These are phyloP conservation scores for Monosporascus sp. DNA, from an alignment of 2,329 filamentous ascomycete genomes.

Conservation along the genomic window DNA sequence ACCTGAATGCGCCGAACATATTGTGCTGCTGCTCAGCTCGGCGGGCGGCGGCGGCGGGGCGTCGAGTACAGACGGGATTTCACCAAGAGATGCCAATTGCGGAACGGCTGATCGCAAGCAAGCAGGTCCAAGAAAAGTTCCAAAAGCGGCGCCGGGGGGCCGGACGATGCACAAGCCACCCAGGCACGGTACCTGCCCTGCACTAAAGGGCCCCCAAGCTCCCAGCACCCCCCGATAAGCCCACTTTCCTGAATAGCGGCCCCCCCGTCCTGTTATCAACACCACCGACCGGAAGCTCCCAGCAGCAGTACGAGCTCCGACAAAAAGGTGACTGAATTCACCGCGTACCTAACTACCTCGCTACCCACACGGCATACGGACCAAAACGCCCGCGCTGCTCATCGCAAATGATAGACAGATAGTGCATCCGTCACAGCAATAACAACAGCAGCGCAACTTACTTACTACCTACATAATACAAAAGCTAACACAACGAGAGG, in stretches of 20 bases:
- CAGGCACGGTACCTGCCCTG: neutral
- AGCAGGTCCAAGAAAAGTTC: neutral
- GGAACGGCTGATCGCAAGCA: neutral
- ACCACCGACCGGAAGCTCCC: too few species aligned
- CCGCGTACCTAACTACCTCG: too few species aligned
- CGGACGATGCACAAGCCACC: neutral
- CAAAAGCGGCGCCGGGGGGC: neutral
- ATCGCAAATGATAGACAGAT: conserved; percentile 19
- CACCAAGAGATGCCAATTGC: too few species aligned
- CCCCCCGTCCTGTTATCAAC: too few species aligned
- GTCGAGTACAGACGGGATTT: neutral
- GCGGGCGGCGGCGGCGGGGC: neutral
- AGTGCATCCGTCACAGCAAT: conserved; percentile 1
- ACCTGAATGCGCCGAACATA: conserved; percentile 83
- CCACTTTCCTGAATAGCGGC: too few species aligned
- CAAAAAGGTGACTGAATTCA: too few species aligned
- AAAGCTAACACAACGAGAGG: neutral
- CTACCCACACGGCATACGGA: too few species aligned
- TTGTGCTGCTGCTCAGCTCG: conserved; percentile 21
- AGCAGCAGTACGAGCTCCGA: too few species aligned
- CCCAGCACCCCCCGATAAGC: too few species aligned
- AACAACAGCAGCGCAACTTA: neutral
- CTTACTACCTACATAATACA: neutral
- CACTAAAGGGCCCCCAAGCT: too few species aligned
- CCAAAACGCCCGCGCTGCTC: neutral